These are phyloP conservation scores for Brassica hybrid DNA, from an alignment of 441 rosid genomes.

Conservation along the genomic window DNA sequence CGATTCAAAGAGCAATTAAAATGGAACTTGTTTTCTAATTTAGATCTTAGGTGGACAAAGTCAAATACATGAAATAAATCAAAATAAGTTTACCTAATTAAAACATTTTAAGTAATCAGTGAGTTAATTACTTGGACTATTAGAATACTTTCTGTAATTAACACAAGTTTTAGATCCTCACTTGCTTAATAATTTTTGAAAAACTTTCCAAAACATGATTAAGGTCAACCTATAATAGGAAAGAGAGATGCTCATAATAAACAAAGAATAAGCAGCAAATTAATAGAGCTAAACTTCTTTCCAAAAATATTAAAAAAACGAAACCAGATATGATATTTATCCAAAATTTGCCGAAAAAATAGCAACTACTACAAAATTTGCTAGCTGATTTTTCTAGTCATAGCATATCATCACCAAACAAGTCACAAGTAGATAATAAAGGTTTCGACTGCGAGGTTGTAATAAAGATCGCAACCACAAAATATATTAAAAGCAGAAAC, in stretches of 20 bases:
- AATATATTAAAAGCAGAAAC: constrained; percentile 17
- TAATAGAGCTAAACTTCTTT: not conserved
- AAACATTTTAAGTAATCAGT: not conserved
- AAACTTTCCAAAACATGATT: not conserved
- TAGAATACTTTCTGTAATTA: not conserved
- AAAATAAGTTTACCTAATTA: not conserved
- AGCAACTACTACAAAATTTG: not conserved
- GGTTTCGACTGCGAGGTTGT: not conserved
- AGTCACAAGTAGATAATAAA: constrained; percentile 20
- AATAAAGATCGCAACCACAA: constrained; percentile 14
- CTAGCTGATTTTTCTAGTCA: not conserved
- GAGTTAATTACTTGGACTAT: not conserved
- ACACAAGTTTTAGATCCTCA: not conserved
- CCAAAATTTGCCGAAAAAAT: not conserved
- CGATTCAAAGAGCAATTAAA: not conserved
- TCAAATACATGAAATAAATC: constrained; percentile 1
- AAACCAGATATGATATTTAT: constrained; percentile 19
- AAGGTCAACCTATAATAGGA: not conserved
- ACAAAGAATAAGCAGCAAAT: not conserved
- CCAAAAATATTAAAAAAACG: not conserved
- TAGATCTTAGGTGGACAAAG: not conserved
- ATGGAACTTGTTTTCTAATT: not conserved
- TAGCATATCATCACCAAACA: constrained; percentile 1
- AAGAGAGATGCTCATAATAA: not conserved
- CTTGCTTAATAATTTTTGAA: not conserved